Percentiles rank a stretch among this genome's conserved stretches.
phyloP scores from a whole-genome alignment of 2,329 filamentous ascomycete species.

The Dactylellina drechsleri region DNA sequence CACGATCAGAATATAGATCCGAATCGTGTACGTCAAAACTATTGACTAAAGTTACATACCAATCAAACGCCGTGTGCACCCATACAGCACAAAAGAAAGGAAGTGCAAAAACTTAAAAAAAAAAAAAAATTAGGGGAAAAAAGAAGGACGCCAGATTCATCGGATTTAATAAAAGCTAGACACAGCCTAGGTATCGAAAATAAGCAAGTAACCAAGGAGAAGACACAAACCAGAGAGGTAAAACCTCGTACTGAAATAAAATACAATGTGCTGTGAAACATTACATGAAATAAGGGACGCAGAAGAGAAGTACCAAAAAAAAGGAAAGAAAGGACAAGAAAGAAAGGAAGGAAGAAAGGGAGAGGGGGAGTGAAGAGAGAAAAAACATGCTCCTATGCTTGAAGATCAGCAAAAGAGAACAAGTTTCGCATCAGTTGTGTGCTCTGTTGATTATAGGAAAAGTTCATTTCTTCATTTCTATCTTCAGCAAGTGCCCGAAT shows the following conservation, averaged over 20 bases:
- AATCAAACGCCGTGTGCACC: too few relatives aligned
- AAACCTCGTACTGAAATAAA: too few relatives aligned
- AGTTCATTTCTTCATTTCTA: constrained; percentile 44
- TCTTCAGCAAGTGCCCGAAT: constrained; percentile 45
- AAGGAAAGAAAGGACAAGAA: not conserved
- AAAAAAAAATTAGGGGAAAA: not conserved
- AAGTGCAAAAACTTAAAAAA: not conserved
- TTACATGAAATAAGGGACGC: too few relatives aligned
- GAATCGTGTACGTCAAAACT: too few relatives aligned
- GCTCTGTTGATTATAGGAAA: constrained; percentile 36
- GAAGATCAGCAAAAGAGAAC: constrained; percentile 48
- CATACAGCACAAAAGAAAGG: not conserved
- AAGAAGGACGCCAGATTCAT: not conserved
- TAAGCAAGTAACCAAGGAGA: not conserved
- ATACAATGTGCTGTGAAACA: too few relatives aligned
- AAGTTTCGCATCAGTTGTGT: constrained; percentile 50
- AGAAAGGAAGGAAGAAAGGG: not conserved
- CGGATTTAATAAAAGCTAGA: not conserved
- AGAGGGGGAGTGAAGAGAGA: not conserved
- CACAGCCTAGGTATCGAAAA: not conserved
- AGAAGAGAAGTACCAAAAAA: not conserved
- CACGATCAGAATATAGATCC: too few relatives aligned
- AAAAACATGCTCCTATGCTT: constrained; percentile 9
- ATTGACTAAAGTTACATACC: too few relatives aligned
- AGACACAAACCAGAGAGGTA: not conserved